Evolutionary conservation across 2,329 filamentous ascomycete species (phyloP).

Genomic region (Beauveria bassiana): DNA sequence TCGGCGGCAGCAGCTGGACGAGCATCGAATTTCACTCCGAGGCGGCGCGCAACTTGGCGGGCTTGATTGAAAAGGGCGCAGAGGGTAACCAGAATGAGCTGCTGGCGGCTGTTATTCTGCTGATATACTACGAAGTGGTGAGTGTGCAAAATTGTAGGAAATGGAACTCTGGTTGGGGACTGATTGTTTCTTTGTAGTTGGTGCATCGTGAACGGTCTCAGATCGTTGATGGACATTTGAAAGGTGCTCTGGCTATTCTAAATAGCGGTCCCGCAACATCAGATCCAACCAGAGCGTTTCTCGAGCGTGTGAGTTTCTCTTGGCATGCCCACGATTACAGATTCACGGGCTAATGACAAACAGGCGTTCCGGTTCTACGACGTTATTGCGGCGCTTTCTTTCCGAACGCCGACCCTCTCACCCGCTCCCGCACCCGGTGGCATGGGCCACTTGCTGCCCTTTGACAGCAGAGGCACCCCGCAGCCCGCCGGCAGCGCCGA

Average conservation of each 20-base stretch:
- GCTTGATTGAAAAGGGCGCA: constrained; percentile 46
- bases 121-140: constrained; percentile 58
- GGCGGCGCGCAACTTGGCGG: constrained; percentile 50
- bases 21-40: constrained; percentile 53
- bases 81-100: constrained; percentile 48
- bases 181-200: constrained; percentile 32
- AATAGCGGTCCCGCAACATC: constrained; percentile 35
- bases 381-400: constrained; percentile 55
- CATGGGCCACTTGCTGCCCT: constrained; percentile 38
- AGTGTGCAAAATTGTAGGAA: constrained; percentile 20
- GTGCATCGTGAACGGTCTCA: constrained; percentile 53
- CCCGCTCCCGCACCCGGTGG: constrained; percentile 39
- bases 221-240: constrained; percentile 53
- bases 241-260: constrained; percentile 56
- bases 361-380: constrained; percentile 60
- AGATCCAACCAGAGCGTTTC: constrained; percentile 47
- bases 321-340: too few relatives aligned
- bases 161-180: too few relatives aligned
- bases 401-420: constrained; percentile 50
- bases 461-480: constrained; percentile 34
- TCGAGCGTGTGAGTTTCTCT: constrained; percentile 44
- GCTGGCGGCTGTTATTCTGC: constrained; percentile 51
- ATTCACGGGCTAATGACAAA: background rate
- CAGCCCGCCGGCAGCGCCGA: constrained; percentile 47
- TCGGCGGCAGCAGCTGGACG: constrained; percentile 34